Evolutionary conservation across 306 rosid genomes (phyloP).

Genomic region (Trifolium subterraneum): DNA sequence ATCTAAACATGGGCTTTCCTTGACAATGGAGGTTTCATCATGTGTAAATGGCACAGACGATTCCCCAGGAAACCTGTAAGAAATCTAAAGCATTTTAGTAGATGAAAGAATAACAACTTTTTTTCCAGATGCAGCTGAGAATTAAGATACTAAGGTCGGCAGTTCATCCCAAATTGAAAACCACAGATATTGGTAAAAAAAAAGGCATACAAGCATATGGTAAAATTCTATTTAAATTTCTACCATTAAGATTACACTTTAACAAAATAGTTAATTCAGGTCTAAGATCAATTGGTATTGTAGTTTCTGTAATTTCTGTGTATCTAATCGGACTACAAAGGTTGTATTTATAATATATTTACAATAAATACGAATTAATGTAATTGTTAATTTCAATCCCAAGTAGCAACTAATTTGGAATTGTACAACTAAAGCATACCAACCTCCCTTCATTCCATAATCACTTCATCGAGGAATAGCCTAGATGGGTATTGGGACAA

Average conservation of each 20-base stretch:
- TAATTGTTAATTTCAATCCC: background rate
- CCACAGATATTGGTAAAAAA: constrained; percentile 4
- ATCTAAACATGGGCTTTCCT: constrained; percentile 60
- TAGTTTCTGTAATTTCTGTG: background rate
- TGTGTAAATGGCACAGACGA: constrained; percentile 43
- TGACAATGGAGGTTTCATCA: constrained; percentile 61
- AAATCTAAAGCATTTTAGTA: constrained; percentile 21
- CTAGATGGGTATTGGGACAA: background rate
- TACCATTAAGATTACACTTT: background rate
- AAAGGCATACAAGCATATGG: background rate
- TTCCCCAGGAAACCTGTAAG: constrained; percentile 60
- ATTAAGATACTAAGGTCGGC: constrained; percentile 19
- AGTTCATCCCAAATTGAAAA: constrained; percentile 7
- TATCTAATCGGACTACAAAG: background rate
- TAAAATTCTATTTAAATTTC: constrained; percentile 9
- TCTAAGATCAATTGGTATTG: constrained; percentile 13
- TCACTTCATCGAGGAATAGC: background rate
- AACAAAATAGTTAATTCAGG: constrained; percentile 29
- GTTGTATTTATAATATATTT: background rate
- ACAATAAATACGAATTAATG: background rate
- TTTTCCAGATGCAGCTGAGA: constrained; percentile 18
- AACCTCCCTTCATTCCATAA: background rate
- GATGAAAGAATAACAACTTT: background rate
- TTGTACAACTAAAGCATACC: background rate
- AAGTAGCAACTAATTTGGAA: background rate